A percentile compares a stretch with the other conserved stretches of the same genome.
Evolutionary conservation across 2,329 filamentous ascomycete species (phyloP).

Genomic region (Arthrobotrys sphaeroides): DNA sequence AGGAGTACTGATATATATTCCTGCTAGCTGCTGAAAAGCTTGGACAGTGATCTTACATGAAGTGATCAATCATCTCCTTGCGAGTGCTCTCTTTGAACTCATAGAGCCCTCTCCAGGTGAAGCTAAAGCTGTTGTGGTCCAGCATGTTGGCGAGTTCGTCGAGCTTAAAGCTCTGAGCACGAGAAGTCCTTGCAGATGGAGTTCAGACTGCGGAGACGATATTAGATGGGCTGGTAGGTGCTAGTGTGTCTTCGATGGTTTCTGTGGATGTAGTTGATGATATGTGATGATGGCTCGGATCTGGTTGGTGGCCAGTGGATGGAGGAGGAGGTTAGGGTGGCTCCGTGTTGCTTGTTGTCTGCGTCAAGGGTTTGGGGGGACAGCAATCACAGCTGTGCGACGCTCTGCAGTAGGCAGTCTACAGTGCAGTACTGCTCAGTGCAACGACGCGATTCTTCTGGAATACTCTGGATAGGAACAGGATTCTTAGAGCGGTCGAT

Average conservation of each 20-base stretch:
- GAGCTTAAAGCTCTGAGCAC: background rate
- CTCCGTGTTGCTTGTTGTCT: no score
- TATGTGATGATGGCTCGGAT: background rate
- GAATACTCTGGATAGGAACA: no score
- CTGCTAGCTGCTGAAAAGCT: background rate
- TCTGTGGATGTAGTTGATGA: background rate
- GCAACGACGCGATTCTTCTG: no score
- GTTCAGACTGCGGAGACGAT: background rate
- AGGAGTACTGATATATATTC: background rate
- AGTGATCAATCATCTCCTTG: slow-evolving; percentile 39
- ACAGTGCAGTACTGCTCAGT: no score
- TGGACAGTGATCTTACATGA: slow-evolving; percentile 2
- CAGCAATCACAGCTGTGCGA: background rate
- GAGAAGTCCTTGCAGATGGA: background rate
- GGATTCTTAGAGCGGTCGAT: no score
- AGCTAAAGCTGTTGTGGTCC: slow-evolving; percentile 43
- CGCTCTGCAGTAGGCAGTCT: background rate
- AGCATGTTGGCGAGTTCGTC: slow-evolving; percentile 1
- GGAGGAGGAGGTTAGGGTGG: background rate
- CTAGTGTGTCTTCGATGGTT: background rate
- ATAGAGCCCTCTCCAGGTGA: slow-evolving; percentile 47
- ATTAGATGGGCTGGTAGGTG: no score
- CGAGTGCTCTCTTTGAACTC: slow-evolving; percentile 43
- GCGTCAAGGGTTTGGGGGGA: background rate
- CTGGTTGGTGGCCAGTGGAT: background rate